These are phyloP conservation scores for Domatiomyces catenatus DNA, from an alignment of 2,329 filamentous ascomycete species.

Conservation along the genomic window DNA sequence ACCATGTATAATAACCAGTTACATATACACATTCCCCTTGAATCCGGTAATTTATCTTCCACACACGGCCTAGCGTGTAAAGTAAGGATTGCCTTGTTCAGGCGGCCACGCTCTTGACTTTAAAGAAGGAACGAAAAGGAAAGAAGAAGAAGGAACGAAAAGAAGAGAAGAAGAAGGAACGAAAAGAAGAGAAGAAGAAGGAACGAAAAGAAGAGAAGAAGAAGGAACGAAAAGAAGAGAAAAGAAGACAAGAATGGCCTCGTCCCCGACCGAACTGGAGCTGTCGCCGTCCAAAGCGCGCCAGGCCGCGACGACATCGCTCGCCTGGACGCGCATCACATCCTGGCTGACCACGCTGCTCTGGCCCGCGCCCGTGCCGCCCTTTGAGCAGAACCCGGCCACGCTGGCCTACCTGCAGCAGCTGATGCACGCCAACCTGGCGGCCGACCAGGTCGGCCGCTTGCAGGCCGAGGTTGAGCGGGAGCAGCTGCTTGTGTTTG, in stretches of 20 bases:
- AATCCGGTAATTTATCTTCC: no score
- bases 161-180: no score
- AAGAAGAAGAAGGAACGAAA: no score
- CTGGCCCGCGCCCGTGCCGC: slow-evolving; percentile 45
- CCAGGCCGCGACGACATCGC: slow-evolving; percentile 63
- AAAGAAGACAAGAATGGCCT: neutral
- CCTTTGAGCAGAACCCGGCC: slow-evolving; percentile 74
- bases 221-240: neutral
- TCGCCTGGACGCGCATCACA: slow-evolving; percentile 84
- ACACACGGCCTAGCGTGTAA: no score
- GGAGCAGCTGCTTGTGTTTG: neutral
- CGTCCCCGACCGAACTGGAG: slow-evolving; percentile 22
- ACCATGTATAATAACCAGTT: neutral
- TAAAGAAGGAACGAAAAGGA: no score
- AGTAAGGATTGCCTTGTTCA: neutral
- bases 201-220: no score
- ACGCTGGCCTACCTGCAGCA: slow-evolving; percentile 32
- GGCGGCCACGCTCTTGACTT: neutral
- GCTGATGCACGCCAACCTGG: slow-evolving; percentile 13
- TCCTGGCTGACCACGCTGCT: slow-evolving; percentile 64
- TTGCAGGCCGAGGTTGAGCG: neutral
- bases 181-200: no score
- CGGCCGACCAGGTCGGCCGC: slow-evolving; percentile 6
- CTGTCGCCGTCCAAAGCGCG: slow-evolving; percentile 51
- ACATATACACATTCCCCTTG: neutral